These are phyloP conservation scores for Colletotrichum cuscutae DNA, from an alignment of 2,329 filamentous ascomycete species.

Conservation along the genomic window DNA sequence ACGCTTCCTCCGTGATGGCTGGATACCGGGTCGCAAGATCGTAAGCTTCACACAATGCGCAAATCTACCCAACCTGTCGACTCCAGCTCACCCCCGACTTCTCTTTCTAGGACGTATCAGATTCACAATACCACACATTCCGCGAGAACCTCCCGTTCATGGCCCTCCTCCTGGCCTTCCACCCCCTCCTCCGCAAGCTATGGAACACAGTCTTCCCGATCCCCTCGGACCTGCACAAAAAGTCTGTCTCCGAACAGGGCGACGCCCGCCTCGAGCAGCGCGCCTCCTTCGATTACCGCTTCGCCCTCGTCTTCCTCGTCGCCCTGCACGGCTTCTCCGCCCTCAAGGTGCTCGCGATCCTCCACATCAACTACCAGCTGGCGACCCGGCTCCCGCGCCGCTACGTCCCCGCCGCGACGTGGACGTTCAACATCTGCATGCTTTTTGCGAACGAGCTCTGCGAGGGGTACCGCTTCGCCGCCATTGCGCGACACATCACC, in stretches of 20 bases:
- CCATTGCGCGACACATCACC: constrained; percentile 66
- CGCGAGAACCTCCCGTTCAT: constrained; percentile 88
- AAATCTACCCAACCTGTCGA: constrained; percentile 19
- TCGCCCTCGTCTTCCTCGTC: constrained; percentile 81
- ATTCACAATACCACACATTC: constrained; percentile 87
- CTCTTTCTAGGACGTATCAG: constrained; percentile 81
- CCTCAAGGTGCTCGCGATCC: constrained; percentile 82
- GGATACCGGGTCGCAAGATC: constrained; percentile 92
- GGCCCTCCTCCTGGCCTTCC: constrained; percentile 75
- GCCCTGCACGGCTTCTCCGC: constrained; percentile 87
- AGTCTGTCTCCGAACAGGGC: constrained; percentile 53
- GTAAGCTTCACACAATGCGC: constrained; percentile 56
- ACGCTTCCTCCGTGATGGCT: constrained; percentile 78
- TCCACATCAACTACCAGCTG: constrained; percentile 84
- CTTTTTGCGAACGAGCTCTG: constrained; percentile 92
- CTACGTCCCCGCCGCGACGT: constrained; percentile 80
- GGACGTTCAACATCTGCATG: constrained; percentile 87
- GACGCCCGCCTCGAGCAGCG: constrained; percentile 74
- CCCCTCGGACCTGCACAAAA: constrained; percentile 40
- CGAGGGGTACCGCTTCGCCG: constrained; percentile 78
- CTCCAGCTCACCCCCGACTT: neutral
- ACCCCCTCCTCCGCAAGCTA: constrained; percentile 79
- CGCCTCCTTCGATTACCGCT: constrained; percentile 83
- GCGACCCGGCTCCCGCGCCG: constrained; percentile 76
- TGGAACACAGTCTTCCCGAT: constrained; percentile 70